Evolutionary conservation across 2,329 filamentous ascomycete species (phyloP).

Genomic region (Aaosphaeria arxii): DNA sequence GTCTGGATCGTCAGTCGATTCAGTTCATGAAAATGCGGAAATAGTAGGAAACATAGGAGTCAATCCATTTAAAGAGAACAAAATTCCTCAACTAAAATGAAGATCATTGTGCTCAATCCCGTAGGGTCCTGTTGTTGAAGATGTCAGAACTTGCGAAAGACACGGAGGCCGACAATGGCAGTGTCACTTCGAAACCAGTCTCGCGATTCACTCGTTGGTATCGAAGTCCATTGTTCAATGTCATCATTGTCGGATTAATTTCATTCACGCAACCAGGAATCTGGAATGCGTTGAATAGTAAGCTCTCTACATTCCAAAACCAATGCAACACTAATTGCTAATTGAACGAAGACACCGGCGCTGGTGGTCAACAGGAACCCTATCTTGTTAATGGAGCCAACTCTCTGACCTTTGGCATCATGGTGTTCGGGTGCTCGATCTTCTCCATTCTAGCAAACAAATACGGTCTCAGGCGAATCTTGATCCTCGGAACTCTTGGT

Average conservation of each 20-base stretch:
- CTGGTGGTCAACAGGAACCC: constrained; percentile 26
- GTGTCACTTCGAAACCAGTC: constrained; percentile 1
- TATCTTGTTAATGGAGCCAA: constrained; percentile 44
- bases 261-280: constrained; percentile 49
- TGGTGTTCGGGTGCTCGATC: constrained; percentile 31
- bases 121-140: too few relatives aligned
- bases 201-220: constrained; percentile 31
- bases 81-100: too few relatives aligned
- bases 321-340: not conserved
- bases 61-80: too few relatives aligned
- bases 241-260: constrained; percentile 44
- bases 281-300: constrained; percentile 47
- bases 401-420: constrained; percentile 46
- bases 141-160: not conserved
- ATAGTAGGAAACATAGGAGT: too few relatives aligned
- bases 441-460: constrained; percentile 25
- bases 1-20: too few relatives aligned
- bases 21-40: too few relatives aligned
- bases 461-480: constrained; percentile 35
- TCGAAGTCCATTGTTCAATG: constrained; percentile 48
- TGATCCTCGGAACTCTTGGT: constrained; percentile 28
- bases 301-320: constrained; percentile 9
- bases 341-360: constrained; percentile 16
- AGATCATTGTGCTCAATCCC: too few relatives aligned
- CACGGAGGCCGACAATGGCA: not conserved